phyloP scores from a whole-genome alignment of 306 rosid genomes.

The Betula pendula region DNA sequence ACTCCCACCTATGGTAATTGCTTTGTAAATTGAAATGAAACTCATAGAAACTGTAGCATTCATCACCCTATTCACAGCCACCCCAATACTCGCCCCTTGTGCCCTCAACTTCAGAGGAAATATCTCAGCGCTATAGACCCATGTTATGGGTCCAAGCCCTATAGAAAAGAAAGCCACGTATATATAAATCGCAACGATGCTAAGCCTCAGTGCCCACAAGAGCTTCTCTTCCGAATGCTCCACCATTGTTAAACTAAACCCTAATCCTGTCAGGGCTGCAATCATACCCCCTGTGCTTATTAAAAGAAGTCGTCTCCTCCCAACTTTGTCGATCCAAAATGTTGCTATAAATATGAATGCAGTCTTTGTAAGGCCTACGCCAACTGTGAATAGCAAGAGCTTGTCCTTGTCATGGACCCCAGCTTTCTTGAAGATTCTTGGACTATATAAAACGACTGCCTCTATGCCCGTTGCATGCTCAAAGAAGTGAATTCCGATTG shows the following conservation, averaged over 20 bases:
- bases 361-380: constrained; percentile 63
- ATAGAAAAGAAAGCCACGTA: constrained; percentile 61
- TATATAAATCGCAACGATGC: constrained; percentile 47
- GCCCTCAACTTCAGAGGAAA: constrained; percentile 80
- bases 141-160: constrained; percentile 78
- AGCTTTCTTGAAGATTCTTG: constrained; percentile 74
- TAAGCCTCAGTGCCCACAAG: constrained; percentile 55
- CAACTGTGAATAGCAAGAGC: constrained; percentile 68
- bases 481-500: constrained; percentile 71
- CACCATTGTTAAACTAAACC: constrained; percentile 59
- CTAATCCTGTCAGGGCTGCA: constrained; percentile 42
- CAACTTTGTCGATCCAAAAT: constrained; percentile 57
- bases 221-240: constrained; percentile 35
- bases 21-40: constrained; percentile 65
- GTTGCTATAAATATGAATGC: constrained; percentile 50
- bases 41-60: constrained; percentile 71
- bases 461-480: constrained; percentile 83
- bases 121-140: constrained; percentile 83
- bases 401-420: constrained; percentile 58
- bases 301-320: constrained; percentile 58
- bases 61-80: constrained; percentile 68
- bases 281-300: constrained; percentile 62
- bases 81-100: constrained; percentile 65
- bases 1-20: constrained; percentile 74
- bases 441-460: constrained; percentile 75